Base-by-base conservation (phyloP, 2,329 filamentous ascomycete species). In the Fusarium continuum region DNA sequence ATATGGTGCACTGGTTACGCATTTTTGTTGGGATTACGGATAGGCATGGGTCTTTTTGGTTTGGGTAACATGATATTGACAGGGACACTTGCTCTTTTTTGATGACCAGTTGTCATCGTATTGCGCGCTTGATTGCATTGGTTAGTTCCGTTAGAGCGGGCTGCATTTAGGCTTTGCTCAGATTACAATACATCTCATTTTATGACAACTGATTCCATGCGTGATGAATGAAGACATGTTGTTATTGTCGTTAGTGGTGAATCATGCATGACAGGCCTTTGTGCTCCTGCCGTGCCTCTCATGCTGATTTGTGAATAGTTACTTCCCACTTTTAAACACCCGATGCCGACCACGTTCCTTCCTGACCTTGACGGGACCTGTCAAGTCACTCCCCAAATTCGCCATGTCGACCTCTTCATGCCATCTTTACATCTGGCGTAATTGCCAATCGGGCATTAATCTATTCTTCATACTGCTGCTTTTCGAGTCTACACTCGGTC, bases 21-120 rank as follows among this genome's bases (percentile, higher is more conserved):
- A 67, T 70, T 61, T 50, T 70, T 45, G 53, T 59, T 66, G 49
- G 67, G 60, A 61, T 56, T 55, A 71, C 51, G 68, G 67, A 68
- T 61, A 46, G 45, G 52, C 43, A 66, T 57, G 50, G 65, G 49
- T 63, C 54, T 65, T 56, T 64, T 65, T 60, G 29, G 64, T 69
- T 71, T 73, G 74, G 72, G 69, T 73, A 70, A 67, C 65, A 62
- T 31, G 53, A 58, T 63, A 63, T 61, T 53, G 54, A 51, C 38
- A 48, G 36, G 55, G 67, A 55, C 47, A 55, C 56, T 61, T 59
- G 49, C 51, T 64, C 57, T 39, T 43, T 43, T 57, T 25, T 38
- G 53, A 51, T 51, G 52, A 67, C 55, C 58, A 55, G 47, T 55
- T 59, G 52, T 69, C 40, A 45, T 67, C 45, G 43, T 16, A 43